phyloP scores from a whole-genome alignment of 805 yeast species.

The Nakazawaea sp. region DNA sequence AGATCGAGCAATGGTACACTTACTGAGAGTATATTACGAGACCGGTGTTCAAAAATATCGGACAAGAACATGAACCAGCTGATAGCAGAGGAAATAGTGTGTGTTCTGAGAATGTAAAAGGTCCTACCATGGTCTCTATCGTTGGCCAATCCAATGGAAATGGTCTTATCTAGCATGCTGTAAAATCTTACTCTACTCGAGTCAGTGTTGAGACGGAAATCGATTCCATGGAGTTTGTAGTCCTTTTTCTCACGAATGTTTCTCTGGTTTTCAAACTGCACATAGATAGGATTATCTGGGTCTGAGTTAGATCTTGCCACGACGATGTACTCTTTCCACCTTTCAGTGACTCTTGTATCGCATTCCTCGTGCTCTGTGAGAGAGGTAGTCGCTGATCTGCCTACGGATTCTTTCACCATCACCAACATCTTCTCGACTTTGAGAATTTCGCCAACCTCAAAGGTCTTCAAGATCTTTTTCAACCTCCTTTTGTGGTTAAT shows the following conservation, averaged over 20 bases:
- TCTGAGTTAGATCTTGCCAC: constrained; percentile 62
- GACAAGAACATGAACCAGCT: constrained; percentile 60
- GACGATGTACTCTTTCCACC: constrained; percentile 77
- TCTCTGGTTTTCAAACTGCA: constrained; percentile 56
- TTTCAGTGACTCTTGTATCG: constrained; percentile 51
- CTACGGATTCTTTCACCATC: constrained; percentile 36
- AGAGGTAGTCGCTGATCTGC: constrained; percentile 14
- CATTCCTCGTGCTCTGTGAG: constrained; percentile 44
- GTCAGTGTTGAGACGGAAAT: constrained; percentile 7
- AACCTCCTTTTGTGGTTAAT: constrained; percentile 17
- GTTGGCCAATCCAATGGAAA: constrained; percentile 36
- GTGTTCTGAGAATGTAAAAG: constrained; percentile 47
- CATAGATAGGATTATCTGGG: constrained; percentile 39
- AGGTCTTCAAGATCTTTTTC: constrained; percentile 23
- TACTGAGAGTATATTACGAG: constrained; percentile 25
- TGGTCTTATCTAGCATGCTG: constrained; percentile 63
- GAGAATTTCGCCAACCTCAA: constrained; percentile 54
- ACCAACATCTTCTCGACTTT: constrained; percentile 66
- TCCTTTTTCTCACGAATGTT: constrained; percentile 19
- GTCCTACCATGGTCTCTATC: constrained; percentile 8
- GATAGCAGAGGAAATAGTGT: constrained; percentile 44
- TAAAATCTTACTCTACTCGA: constrained; percentile 41
- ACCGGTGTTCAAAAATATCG: constrained; percentile 32
- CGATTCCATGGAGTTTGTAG: constrained; percentile 5
- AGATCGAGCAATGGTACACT: constrained; percentile 39